Evolutionary conservation across 2,329 filamentous ascomycete species (phyloP), one percentile per base, ranked within the genome.

Genomic region (Diaporthe aspalathi): DNA sequence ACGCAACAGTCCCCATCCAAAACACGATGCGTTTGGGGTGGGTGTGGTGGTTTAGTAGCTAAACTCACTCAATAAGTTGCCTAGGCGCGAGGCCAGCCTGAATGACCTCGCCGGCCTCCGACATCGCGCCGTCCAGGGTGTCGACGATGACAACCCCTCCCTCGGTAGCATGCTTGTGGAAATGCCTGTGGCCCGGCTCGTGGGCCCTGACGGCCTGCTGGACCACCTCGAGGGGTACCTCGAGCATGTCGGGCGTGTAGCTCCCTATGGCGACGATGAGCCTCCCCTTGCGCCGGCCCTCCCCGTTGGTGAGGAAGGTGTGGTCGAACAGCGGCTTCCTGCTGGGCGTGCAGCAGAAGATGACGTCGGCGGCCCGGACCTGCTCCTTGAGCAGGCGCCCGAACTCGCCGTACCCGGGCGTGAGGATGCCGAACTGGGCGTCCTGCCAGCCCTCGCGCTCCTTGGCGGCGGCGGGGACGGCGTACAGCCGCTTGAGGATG

Each of bases 321-420:
- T 84, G 85, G 66, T 95, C 92, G 78, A 98, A 98, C 1, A 98
- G 83, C 1, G 93, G 92, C 43, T 88, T 84, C 0, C 86, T 88
- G 1, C 91, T 92, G 0, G 95, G 94, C 1, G 94, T 97, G 75
- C 94, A 97, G 82, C 94, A 95, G 82, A 97, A 96, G 47, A 98
- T 92, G 12, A 93, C 92, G 76, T 96, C 93, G 0, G 93, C 89
- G 11, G 88, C 89, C 47, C 90, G 84, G 65, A 98, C 85, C 63
- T 94, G 89, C 47, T 92, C 88, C 76, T 92, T 91, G 45, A 94
- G 81, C 24, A 96, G 83, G 1, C 93, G 81, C 9, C 84, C 80
- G 76, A 86, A 90, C 76, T 90, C 95, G 70, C 88, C 89, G 75
- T 95, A 95, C 1, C 88, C 85, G 0, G 90, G 91, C 7, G 93